Evolutionary conservation across 495 filamentous ascomycete species (phyloP).

Genomic region (Aspergillus indologenus): DNA sequence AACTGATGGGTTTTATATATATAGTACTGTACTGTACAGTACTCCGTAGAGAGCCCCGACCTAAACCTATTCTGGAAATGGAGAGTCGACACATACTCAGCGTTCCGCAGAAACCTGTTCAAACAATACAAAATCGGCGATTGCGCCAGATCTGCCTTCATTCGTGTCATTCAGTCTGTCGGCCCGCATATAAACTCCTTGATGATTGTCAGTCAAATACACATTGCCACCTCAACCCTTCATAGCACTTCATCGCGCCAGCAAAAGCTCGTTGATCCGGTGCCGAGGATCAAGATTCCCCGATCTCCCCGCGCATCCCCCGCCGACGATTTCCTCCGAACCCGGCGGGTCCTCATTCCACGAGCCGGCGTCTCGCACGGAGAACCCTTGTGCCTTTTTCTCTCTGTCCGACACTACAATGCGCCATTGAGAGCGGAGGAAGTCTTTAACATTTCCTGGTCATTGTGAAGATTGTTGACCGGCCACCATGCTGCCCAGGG

Average conservation of each 20-base stretch:
- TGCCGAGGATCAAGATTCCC: background rate
- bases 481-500: constrained; percentile 44
- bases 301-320: background rate
- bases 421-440: constrained; percentile 24
- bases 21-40: no score
- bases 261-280: background rate
- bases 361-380: constrained; percentile 8
- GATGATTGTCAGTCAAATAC: background rate
- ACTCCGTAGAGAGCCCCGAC: no score
- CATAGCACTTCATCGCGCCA: background rate
- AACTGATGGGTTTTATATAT: no score
- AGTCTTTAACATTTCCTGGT: background rate
- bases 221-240: background rate
- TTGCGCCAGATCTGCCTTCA: constrained; percentile 18
- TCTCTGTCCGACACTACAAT: constrained; percentile 19
- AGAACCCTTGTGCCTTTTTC: background rate
- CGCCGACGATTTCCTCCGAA: constrained; percentile 37
- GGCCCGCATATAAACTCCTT: background rate
- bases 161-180: background rate
- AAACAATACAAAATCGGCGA: constrained; percentile 8
- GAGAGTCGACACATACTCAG: no score
- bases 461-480: constrained; percentile 7
- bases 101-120: no score
- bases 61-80: no score
- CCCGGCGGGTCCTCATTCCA: constrained; percentile 32